Evolutionary conservation across 768 basidiomycete species (phyloP).

Genomic region (Kwoniella dendrophila): DNA sequence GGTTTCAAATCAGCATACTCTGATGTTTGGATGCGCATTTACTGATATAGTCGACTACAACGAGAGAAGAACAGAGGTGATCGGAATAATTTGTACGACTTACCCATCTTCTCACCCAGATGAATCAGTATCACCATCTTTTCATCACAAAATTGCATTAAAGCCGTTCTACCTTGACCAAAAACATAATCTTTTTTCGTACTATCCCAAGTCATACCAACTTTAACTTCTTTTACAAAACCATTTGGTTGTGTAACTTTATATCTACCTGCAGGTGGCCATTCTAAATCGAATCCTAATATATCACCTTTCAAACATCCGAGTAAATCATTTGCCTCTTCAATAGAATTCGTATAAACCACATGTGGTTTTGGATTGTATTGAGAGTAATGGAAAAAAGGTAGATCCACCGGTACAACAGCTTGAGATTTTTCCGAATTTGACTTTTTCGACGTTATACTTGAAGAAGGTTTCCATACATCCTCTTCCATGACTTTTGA

Average conservation of each 20-base stretch:
- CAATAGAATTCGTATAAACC: slow-evolving; percentile 40
- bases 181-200: slow-evolving; percentile 20
- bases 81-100: slow-evolving; percentile 13
- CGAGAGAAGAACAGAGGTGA: no score
- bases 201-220: slow-evolving; percentile 26
- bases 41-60: no score
- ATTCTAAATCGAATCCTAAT: slow-evolving; percentile 54
- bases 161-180: slow-evolving; percentile 37
- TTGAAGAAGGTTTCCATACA: background rate
- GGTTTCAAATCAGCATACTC: background rate
- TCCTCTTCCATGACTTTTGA: background rate
- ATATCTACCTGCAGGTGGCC: slow-evolving; percentile 40
- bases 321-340: slow-evolving; percentile 48
- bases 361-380: slow-evolving; percentile 25
- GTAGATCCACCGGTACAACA: background rate
- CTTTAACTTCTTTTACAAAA: background rate
- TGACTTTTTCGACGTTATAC: background rate
- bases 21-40: background rate
- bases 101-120: slow-evolving; percentile 39
- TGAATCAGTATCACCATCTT: slow-evolving; percentile 43
- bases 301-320: slow-evolving; percentile 38
- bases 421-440: background rate
- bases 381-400: slow-evolving; percentile 33
- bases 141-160: slow-evolving; percentile 44
- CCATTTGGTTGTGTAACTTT: slow-evolving; percentile 9